A percentile compares a stretch with the other conserved stretches of the same genome.
phyloP scores from a whole-genome alignment of 352 stramenopile species.

The Pythium volutum region DNA sequence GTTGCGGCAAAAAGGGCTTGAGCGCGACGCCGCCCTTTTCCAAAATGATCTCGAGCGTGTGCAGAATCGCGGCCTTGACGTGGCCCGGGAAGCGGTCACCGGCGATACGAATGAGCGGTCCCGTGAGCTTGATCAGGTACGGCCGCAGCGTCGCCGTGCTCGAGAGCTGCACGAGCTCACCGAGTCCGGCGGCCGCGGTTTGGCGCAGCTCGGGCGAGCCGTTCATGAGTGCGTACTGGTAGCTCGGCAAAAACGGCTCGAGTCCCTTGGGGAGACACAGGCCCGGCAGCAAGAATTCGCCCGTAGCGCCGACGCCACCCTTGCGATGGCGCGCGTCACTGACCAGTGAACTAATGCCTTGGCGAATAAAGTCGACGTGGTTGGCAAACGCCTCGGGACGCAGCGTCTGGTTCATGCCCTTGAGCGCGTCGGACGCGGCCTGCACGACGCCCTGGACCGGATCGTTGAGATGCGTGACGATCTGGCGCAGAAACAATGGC shows the following conservation, averaged over 20 bases:
- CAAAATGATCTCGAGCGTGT: slow-evolving; percentile 96
- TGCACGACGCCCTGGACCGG: slow-evolving; percentile 86
- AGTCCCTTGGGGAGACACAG: slow-evolving; percentile 87
- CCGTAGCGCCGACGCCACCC: slow-evolving; percentile 72
- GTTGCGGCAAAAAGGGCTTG: slow-evolving; percentile 99
- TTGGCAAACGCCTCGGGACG: slow-evolving; percentile 92
- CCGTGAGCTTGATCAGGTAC: slow-evolving; percentile 97
- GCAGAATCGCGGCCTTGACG: slow-evolving; percentile 98
- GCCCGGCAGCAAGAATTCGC: slow-evolving; percentile 77
- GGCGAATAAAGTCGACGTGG: slow-evolving; percentile 97
- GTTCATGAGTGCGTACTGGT: slow-evolving; percentile 97
- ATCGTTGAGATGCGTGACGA: slow-evolving; percentile 97
- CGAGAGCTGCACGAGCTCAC: slow-evolving; percentile 96
- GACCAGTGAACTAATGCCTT: slow-evolving; percentile 96
- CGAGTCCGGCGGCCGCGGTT: slow-evolving; percentile 92
- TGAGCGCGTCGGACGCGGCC: slow-evolving; percentile 87
- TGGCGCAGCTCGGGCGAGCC: slow-evolving; percentile 87
- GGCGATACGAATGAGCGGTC: slow-evolving; percentile 98
- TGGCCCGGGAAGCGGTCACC: slow-evolving; percentile 97
- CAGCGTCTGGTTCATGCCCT: slow-evolving; percentile 89
- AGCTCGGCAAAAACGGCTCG: slow-evolving; percentile 97
- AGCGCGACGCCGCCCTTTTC: slow-evolving; percentile 95
- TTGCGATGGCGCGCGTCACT: slow-evolving; percentile 94
- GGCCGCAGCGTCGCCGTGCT: slow-evolving; percentile 86
- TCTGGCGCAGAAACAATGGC: slow-evolving; percentile 94